Base-by-base conservation (phyloP, 2,329 filamentous ascomycete species). In the Verticillium alfalfae region DNA sequence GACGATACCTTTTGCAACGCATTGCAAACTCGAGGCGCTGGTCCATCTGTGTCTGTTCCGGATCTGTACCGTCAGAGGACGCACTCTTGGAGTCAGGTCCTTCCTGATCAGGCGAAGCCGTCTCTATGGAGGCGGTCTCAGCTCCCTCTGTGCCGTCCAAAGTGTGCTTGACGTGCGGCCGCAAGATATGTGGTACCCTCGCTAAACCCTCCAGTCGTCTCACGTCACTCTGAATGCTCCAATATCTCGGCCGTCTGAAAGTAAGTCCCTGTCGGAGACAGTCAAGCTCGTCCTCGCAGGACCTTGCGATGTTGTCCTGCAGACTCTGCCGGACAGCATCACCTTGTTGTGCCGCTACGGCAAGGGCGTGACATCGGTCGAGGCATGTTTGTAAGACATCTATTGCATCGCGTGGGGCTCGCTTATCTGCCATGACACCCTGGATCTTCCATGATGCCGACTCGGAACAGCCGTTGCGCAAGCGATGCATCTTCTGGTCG, bases 251-350 rank as follows among this genome's bases (percentile, higher is more conserved):
- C 9, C 57, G 59, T 37, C 57, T 61, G 39, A 18, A 26, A 3
- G 34, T 49, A 10, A 56, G 16, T n/a, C 18, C 34, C 12, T 58
- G 57, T 6, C 9, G 41, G 37, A 61, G 22, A 37, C 61, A 60
- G 45, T 55, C 16, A 34, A 62, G n/a, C 16, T 62, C 58, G 2
- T 39, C 59, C 68, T 66, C 57, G 71, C 71, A 72, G 22, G 72
- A 71, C 66, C 70, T 66, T 3, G 67, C 63, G 2, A 73, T 69
- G 2, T 65, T 3, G 60, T 61, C 18, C 62, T 63, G 67, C 67
- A 72, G 54, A 65, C 66, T 5, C 67, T 64, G 15, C 64, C 63
- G 66, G 68, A 67, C 3, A 69, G 57, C 3, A 67, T 54, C 55
- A 9, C 9, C 15, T 5, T 18, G 34, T 5, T 18, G 34, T 12